Evolutionary conservation across 768 basidiomycete species (phyloP).

Genomic region (Pulveroboletus sp.): DNA sequence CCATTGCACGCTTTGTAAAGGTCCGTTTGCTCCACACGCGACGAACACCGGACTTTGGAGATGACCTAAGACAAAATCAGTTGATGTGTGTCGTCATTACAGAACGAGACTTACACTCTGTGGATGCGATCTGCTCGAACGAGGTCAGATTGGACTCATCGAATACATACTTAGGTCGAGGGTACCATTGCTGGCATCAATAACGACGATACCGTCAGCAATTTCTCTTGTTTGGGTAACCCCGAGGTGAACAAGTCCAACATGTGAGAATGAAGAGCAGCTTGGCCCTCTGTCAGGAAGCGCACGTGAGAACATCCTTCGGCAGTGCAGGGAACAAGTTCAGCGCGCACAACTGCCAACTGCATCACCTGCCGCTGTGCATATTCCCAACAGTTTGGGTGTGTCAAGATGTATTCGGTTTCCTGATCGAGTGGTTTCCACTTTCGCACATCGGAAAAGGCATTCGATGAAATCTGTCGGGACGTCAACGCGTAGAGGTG

Average conservation of each 20-base stretch:
- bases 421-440: constrained; percentile 41
- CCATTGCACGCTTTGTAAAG: constrained; percentile 29
- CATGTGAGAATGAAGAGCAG: constrained; percentile 55
- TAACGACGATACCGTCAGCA: constrained; percentile 38
- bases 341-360: constrained; percentile 45
- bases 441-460: no score
- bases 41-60: constrained; percentile 39
- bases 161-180: constrained; percentile 39
- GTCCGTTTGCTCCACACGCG: constrained; percentile 26
- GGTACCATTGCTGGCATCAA: constrained; percentile 47
- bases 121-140: no score
- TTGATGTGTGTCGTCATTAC: no score
- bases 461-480: constrained; percentile 45
- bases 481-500: constrained; percentile 38
- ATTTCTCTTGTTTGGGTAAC: constrained; percentile 1
- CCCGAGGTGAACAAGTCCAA: constrained; percentile 26
- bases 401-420: constrained; percentile 50
- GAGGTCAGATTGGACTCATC: constrained; percentile 33
- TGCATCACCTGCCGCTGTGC: constrained; percentile 53
- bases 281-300: constrained; percentile 65
- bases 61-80: no score
- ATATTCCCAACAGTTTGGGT: constrained; percentile 66
- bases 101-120: no score
- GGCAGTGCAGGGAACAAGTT: no score
- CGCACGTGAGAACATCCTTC: no score